Conservation (phyloP, 164 flowering plant species). For the Stephania cephalantha region DNA sequence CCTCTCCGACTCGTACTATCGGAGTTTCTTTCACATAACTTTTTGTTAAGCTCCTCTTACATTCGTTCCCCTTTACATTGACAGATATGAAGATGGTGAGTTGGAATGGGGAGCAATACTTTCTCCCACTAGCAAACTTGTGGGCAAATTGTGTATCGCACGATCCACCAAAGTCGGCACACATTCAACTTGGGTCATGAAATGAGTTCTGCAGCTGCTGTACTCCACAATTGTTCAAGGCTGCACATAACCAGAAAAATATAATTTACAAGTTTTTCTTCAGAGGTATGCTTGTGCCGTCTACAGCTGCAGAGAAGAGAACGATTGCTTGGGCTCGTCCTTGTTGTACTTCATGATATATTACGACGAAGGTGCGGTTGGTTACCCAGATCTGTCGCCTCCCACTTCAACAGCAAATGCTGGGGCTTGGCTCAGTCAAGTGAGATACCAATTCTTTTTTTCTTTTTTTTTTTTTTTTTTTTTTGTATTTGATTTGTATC, state of each 20-base stretch:
- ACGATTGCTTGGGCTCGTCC: not conserved
- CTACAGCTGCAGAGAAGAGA: not conserved
- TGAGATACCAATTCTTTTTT: not conserved
- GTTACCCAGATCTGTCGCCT: not conserved
- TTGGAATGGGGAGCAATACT: constrained; percentile 67
- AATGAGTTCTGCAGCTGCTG: not conserved
- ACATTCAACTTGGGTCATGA: constrained; percentile 10
- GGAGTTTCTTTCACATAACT: not conserved
- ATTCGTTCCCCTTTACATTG: not conserved
- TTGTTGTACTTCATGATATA: not conserved
- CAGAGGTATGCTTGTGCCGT: not conserved
- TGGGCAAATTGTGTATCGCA: constrained; percentile 76
- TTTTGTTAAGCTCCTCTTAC: not conserved
- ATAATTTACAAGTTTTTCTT: not conserved
- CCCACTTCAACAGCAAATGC: not conserved
- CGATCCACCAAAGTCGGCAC: constrained; percentile 56
- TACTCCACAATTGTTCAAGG: not conserved
- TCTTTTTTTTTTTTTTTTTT: not conserved
- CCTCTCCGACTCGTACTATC: not conserved
- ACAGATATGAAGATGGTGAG: constrained; percentile 55
- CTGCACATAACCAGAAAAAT: not conserved
- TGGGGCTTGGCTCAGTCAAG: constrained; percentile 5
- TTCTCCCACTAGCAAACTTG: constrained; percentile 62
- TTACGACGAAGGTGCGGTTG: not conserved
- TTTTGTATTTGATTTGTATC: no score